phyloP scores from a whole-genome alignment of 1,284 basidiomycete species.

The Apiotrichum veenhuisii region DNA sequence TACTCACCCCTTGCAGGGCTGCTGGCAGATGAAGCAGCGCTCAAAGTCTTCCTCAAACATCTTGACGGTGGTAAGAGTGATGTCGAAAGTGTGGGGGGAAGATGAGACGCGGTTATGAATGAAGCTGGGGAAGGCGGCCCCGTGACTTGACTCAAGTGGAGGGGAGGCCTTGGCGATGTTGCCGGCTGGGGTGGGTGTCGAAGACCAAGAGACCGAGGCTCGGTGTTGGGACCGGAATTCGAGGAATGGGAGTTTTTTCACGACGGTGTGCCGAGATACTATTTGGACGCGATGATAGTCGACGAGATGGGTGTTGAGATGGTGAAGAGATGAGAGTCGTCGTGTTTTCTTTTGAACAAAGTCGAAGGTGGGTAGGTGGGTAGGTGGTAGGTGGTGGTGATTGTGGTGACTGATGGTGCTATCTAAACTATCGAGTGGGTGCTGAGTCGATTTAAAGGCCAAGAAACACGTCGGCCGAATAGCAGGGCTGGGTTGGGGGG shows the following conservation, averaged over 20 bases:
- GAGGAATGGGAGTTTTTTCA: too few species aligned
- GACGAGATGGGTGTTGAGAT: too few species aligned
- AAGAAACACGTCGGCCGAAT: too few species aligned
- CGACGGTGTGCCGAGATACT: too few species aligned
- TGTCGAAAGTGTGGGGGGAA: not conserved
- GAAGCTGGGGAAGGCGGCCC: not conserved
- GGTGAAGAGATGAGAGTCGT: too few species aligned
- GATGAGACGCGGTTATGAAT: not conserved
- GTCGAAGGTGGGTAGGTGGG: too few species aligned
- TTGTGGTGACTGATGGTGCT: not conserved
- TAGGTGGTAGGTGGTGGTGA: not conserved
- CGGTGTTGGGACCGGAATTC: too few species aligned
- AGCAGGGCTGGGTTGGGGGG: too few species aligned
- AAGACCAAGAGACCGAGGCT: too few species aligned
- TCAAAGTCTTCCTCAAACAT: constrained; percentile 49
- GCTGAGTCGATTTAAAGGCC: not conserved
- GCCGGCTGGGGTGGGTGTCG: too few species aligned
- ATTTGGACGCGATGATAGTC: too few species aligned
- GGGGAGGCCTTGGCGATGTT: not conserved
- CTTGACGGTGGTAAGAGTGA: constrained; percentile 9
- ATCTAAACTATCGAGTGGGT: not conserved
- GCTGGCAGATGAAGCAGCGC: constrained; percentile 45
- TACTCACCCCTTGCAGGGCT: constrained; percentile 32
- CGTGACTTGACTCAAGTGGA: not conserved
- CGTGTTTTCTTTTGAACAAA: too few species aligned